Evolutionary conservation across 352 stramenopile species (phyloP).

Genomic region (Albugo candida): DNA sequence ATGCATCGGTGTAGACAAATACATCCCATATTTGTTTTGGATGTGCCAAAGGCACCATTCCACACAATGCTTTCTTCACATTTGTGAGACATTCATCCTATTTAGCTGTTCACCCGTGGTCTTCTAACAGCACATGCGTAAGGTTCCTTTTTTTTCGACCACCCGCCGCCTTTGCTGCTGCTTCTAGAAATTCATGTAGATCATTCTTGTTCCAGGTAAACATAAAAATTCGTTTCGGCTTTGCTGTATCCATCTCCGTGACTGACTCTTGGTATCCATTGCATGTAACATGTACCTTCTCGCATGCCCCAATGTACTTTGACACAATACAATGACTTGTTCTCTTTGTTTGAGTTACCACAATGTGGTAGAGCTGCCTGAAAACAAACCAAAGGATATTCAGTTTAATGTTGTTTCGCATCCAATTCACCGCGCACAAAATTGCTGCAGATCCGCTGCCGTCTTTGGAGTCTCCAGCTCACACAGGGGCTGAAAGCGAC

Average conservation of each 20-base stretch:
- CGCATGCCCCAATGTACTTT: too few relatives aligned
- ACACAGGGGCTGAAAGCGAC: constrained; percentile 1
- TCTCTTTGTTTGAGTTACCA: too few relatives aligned
- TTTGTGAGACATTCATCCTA: constrained; percentile 1
- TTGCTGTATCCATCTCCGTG: too few relatives aligned
- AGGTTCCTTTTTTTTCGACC: constrained; percentile 9
- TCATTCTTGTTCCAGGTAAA: too few relatives aligned
- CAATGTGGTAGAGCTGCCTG: constrained; percentile 7
- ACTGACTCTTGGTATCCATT: too few relatives aligned
- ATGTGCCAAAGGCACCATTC: constrained; percentile 9
- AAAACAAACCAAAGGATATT: too few relatives aligned
- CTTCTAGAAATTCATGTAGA: constrained; percentile 6
- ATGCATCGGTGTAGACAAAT: constrained; percentile 11
- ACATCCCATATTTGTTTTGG: constrained; percentile 2
- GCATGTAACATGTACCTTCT: too few relatives aligned
- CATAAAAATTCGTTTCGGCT: too few relatives aligned
- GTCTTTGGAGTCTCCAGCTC: constrained; percentile 1
- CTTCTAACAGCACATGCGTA: not conserved
- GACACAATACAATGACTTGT: too few relatives aligned
- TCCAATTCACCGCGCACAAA: constrained; percentile 15
- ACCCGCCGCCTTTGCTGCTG: not conserved
- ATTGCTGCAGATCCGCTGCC: constrained; percentile 12
- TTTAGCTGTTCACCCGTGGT: constrained; percentile 2
- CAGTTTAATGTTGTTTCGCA: constrained; percentile 14
- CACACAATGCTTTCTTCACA: constrained; percentile 2